Percentiles rank a stretch among this genome's conserved stretches.
Evolutionary conservation across 495 filamentous ascomycete genomes (phyloP).

Genomic region (Penicillium ucsense): DNA sequence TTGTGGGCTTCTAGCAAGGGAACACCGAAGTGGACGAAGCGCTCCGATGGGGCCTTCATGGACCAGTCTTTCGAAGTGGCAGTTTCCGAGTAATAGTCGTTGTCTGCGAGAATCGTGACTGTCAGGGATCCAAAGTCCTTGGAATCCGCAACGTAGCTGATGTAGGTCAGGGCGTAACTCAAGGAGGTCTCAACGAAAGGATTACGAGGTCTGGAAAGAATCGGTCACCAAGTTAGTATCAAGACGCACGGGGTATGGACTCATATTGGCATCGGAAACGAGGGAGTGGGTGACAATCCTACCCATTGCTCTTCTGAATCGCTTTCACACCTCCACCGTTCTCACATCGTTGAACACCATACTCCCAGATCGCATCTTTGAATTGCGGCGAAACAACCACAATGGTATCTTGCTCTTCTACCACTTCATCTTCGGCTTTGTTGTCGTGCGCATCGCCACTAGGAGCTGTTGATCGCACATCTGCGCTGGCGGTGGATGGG

Average conservation of each 20-base stretch:
- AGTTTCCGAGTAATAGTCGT: conserved; percentile 89
- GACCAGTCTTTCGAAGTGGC: conserved; percentile 24
- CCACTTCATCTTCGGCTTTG: conserved; percentile 8
- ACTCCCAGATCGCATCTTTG: conserved; percentile 73
- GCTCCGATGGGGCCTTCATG: conserved; percentile 18
- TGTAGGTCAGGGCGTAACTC: conserved; percentile 78
- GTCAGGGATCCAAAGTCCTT: conserved; percentile 54
- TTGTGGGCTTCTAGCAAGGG: conserved; percentile 77
- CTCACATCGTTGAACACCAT: conserved; percentile 57
- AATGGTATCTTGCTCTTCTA: conserved; percentile 43
- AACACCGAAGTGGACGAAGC: conserved; percentile 71
- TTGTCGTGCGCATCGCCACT: conserved; percentile 3
- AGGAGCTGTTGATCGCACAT: conserved; percentile 5
- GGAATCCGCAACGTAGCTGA: conserved; percentile 42
- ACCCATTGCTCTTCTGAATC: conserved; percentile 66
- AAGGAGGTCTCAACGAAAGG: conserved; percentile 86
- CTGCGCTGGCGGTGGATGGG: conserved; percentile 12
- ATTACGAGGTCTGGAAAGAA: conserved; percentile 42
- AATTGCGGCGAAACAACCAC: conserved; percentile 90
- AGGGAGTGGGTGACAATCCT: conserved; percentile 24
- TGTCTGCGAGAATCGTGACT: conserved; percentile 86
- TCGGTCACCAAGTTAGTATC: background rate
- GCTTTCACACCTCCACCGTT: conserved; percentile 69
- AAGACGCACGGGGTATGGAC: background rate
- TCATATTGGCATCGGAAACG: conserved; percentile 1